Base-by-base conservation (phyloP, 305 asterid species). In the Ilex paraguariensis region DNA sequence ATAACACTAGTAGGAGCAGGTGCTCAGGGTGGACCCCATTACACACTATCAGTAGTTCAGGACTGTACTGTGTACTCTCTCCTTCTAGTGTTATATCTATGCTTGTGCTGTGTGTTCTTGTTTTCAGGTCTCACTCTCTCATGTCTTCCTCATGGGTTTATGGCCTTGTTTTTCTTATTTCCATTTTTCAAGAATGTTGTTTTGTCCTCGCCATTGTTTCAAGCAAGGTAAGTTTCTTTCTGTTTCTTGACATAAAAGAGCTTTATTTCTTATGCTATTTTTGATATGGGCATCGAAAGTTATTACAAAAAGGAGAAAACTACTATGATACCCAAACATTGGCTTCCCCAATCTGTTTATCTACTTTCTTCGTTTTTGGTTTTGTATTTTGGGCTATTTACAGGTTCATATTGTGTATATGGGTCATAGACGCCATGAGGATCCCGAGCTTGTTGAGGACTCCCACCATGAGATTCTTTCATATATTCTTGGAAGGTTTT, bases 381-480 rank as follows among this genome's bases (percentile, higher is more conserved):
- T 55, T 7, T 33, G 57, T 36, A 9, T 40, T 54, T 21, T 57
- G 6, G 42, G 42, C 6, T 52, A 30, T 11, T 28, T 65, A 30
- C 68, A 72, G 77, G 77, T 66, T 62, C 72, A 72, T 62, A 66
- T 72, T 57, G 77, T 72, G 42, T 72, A 66, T 62, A 44, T 72
- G 77, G 77, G 72, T 54, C 66, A 46, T 6, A 58, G 61, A 67
- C 69, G 56, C 40, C 64, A 64, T 54, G 67, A 64, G 51, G 65
- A n/a, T 40, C 66, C 72, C 62, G 62, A 62, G 13, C 61, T 62
- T 57, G 58, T 66, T 16, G 56, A 60, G 59, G 49, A 67, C 59
- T 52, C 69, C 13, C 77, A 67, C 73, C 70, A 66, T 58, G 70
- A 62, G 63, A 62, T 72, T 48, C 77, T 72, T n/a, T 57, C 73